Base-by-base conservation (phyloP, 352 stramenopile species). In the Saprolegnia parasitica region DNA sequence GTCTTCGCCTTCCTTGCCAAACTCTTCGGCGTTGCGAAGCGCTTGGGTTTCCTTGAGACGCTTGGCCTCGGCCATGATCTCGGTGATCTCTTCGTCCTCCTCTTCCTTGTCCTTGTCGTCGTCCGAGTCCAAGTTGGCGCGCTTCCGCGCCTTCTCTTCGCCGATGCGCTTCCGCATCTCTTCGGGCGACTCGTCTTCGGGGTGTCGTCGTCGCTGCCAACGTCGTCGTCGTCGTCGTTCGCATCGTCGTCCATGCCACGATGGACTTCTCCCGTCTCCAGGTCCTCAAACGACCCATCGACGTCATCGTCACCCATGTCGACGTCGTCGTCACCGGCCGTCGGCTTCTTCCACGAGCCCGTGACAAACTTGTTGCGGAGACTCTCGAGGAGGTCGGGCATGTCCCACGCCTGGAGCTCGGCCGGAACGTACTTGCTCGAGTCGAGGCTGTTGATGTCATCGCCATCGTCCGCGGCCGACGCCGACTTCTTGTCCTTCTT, bases 211-310 rank as follows among this genome's bases (percentile, higher is more conserved):
- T 75, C 71, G 1, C 81, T 77, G 16, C 74, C 74, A 2, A 57
- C 71, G 0, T 61, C 68, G 40, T 76, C 74, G 8, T 74, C 77
- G 4, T 75, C 67, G 3, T 78, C 52, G 10, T 65, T 26, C n/a
- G 76, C 72, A 26, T 57, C 29, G 4, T 67, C 61, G 1, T 65
- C 72, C 23, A 56, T 67, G 13, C 71, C 79, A 32, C 74, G 74
- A 54, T 92, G 79, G 24, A 74, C 83, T 61, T 98, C 91, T 1
- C 93, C 91, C 16, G 91, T 98, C 80, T 99, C 95, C 40, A 99
- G 81, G 66, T 99, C 96, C 78, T 99, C 96, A 79, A 99, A 99
- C 47, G 98, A 97, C 32, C 96, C 97, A 40, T 96, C 88, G 82
- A 98, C 83, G 39, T 87, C 82, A 0, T 97, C 89, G 62, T 97